Base-by-base conservation (phyloP, 1,139 yeast species). In the Saccharomyces hybrid region DNA sequence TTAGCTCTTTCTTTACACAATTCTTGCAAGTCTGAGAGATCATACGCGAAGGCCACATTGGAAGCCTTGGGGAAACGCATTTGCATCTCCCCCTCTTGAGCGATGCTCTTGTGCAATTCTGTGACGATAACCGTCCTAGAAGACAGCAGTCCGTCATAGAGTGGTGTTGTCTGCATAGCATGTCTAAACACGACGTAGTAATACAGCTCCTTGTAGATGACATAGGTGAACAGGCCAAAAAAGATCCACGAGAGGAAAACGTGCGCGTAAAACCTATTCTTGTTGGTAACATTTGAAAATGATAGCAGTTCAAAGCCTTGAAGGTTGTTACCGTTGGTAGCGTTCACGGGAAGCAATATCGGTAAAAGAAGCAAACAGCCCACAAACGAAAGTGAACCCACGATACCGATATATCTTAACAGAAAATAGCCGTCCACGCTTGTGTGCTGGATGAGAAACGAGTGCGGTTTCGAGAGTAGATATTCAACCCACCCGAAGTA, bases 341-440 rank as follows among this genome's bases (percentile, higher is more conserved):
- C 96, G 70, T 90, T 88, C 51, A 93, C 86, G 0, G 99, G 95
- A 58, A 93, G 76, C 56, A 93, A 74, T 56, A 93, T 80, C 29
- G 97, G 93, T 81, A 88, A 82, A 16, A 84, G 72, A 23, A 86
- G 62, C 32, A 86, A 59, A 54, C 88, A 81, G 1, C 95, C 95
- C 11, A 83, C 66, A 8, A 83, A 64, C 29, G 87, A 80, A 51
- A 88, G 69, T 16, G 79, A 70, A 29, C 81, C 75, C 56, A 87
- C 78, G 51, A 88, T 77, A 54, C 85, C 81, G 57, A 93, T 69
- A 69, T 84, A 93, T 60, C 99, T 78, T 53, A 88, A 70, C 67
- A 88, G 91, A 63, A 90, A 83, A 72, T 89, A 93, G 14, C 97
- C 97, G 70, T 91, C 98, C 11, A 88, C 71, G 47, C 97, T 95